These are phyloP conservation scores for Acacia acuminata DNA, from an alignment of 306 rosid species.

Conservation along the genomic window DNA sequence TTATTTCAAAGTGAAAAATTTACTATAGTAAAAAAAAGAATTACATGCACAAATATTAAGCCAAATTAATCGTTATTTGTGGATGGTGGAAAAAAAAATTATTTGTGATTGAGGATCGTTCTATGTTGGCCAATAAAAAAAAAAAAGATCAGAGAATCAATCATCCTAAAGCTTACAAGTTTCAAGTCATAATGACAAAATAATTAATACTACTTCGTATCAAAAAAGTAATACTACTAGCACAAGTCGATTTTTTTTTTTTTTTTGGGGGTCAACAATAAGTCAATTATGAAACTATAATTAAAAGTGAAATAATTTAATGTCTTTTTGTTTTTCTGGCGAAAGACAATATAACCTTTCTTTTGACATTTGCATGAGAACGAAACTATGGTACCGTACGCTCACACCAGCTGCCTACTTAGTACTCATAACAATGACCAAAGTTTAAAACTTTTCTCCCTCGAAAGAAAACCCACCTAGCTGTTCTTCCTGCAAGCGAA, in stretches of 20 bases:
- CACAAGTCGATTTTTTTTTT: too few species aligned
- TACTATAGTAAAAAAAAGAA: not conserved
- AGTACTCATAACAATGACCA: not conserved
- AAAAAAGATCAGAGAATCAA: not conserved
- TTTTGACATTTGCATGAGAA: not conserved
- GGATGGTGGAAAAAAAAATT: too few species aligned
- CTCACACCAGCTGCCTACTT: not conserved
- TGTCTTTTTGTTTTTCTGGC: not conserved
- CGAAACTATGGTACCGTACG: not conserved
- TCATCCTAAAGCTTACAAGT: not conserved
- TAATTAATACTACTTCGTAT: not conserved
- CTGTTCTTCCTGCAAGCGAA: not conserved
- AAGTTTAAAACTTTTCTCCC: not conserved
- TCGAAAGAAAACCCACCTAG: not conserved
- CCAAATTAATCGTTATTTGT: not conserved
- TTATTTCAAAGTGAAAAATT: too few species aligned
- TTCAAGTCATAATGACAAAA: not conserved
- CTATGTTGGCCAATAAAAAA: not conserved
- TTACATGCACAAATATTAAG: not conserved
- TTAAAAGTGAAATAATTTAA: too few species aligned
- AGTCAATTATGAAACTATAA: not conserved
- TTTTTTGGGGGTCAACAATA: too few species aligned
- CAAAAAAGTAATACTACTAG: too few species aligned
- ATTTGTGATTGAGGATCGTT: not conserved
- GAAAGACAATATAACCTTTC: not conserved